Conservation (phyloP, 768 basidiomycete genomes). For the Lentinula raphanica region DNA sequence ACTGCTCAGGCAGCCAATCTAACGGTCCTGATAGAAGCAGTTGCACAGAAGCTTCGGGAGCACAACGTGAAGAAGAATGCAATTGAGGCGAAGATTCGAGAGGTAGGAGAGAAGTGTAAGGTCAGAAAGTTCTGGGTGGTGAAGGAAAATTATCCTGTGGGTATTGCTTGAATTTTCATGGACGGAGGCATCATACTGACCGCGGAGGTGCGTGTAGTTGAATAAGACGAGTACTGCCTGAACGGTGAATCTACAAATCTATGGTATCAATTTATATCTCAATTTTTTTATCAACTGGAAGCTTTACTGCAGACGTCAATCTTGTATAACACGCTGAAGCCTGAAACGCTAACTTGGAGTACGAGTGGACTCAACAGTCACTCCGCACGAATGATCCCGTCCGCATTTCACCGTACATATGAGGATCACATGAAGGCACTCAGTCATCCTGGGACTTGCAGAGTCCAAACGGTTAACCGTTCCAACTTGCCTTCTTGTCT, state of each 20-base stretch:
- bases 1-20: conserved; percentile 57
- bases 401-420: too few relatives aligned
- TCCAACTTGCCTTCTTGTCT: too few relatives aligned
- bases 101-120: conserved; percentile 71
- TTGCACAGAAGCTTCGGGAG: conserved; percentile 64
- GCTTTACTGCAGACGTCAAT: not conserved
- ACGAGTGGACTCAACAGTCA: too few relatives aligned
- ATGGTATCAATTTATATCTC: not conserved
- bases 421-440: too few relatives aligned
- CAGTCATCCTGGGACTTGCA: too few relatives aligned
- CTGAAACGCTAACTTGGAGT: too few relatives aligned
- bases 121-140: conserved; percentile 73
- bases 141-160: conserved; percentile 28
- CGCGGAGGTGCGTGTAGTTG: not conserved
- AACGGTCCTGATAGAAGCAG: conserved; percentile 62
- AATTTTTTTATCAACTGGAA: not conserved
- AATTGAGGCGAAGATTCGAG: conserved; percentile 74
- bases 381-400: too few relatives aligned
- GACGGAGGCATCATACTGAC: not conserved
- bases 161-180: not conserved
- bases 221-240: not conserved
- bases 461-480: too few relatives aligned
- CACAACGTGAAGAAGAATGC: conserved; percentile 79
- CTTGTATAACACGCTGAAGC: not conserved
- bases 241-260: not conserved